Evolutionary conservation across 805 yeast genomes (phyloP), one percentile per base, ranked within the genome.

Genomic region (Saccharomycopsis capsularis): DNA sequence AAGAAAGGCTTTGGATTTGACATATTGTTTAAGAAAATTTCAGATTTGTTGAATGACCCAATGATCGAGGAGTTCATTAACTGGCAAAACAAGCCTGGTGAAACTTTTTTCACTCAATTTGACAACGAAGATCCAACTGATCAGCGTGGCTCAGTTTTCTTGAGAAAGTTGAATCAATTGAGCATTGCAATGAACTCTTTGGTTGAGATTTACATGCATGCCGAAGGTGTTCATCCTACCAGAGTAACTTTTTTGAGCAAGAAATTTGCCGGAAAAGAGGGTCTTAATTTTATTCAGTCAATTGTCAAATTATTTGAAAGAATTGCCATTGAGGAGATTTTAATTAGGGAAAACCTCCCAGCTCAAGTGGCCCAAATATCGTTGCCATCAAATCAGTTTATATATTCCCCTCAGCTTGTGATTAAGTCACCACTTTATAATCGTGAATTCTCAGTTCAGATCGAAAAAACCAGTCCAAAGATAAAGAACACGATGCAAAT

Each of bases 401-500:
- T 62, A 16, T 68, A 74, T 2, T 71, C 72, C 2, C 59, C 71
- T 15, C 69, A 73, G 40, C 67, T 78, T 6, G 70, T 68, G 50
- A 63, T 71, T 0, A 67, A 51, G 25, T 36, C 47, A 19, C 23
- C 25, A 21, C 19, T 36, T 3, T 23, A 39, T 29, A 39, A 45
- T 18, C 18, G 32, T 11, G 47, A 42, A n/a, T 23, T 16, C 9
- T 44, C 37, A 15, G 11, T 15, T 9, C 38, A 39, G 27, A 32
- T 46, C 50, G 73, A 71, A 32, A 72, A 71, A 37, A 74, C 77
- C 0, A 70, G 78, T 37, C 76, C 84, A 0, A 80, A 79, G 55
- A 78, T 69, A 63, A 83, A 83, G 54, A 85, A 84, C 57, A 65
- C 82, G 0, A 63, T 76, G 2, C 79, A 81, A 53, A 60, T 80